Percentiles rank a stretch among this genome's conserved stretches.
phyloP scores from a whole-genome alignment of 495 filamentous ascomycete species.

The Penicillium cataractarum region DNA sequence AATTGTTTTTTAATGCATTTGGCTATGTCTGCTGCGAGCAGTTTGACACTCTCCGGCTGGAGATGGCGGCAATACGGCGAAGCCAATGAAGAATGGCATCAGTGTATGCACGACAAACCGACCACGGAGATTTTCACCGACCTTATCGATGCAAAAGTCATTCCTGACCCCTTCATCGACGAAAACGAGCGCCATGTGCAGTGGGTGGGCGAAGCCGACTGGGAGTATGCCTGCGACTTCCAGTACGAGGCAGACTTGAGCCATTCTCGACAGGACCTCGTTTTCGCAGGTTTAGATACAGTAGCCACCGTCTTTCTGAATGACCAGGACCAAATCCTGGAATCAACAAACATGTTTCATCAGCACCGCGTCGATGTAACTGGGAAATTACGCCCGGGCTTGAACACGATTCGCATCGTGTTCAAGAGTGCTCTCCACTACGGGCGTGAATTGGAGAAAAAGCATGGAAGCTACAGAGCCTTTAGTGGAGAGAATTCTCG shows the following conservation, averaged over 20 bases:
- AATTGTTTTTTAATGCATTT: neutral
- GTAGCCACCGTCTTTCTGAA: neutral
- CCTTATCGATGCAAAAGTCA: constrained; percentile 51
- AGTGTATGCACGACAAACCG: constrained; percentile 13
- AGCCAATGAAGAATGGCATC: constrained; percentile 4
- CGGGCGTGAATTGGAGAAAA: constrained; percentile 40
- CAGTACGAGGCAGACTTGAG: neutral
- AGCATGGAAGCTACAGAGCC: constrained; percentile 43
- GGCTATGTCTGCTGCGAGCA: constrained; percentile 11
- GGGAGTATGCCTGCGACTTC: constrained; percentile 1
- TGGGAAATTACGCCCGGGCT: neutral
- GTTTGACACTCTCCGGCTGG: constrained; percentile 9
- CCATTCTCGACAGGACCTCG: neutral
- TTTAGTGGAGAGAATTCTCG: constrained; percentile 72
- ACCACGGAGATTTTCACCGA: constrained; percentile 67
- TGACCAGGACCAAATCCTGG: neutral
- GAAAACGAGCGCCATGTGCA: constrained; percentile 30
- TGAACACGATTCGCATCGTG: constrained; percentile 33
- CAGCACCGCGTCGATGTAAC: neutral
- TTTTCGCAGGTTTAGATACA: neutral
- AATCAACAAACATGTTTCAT: neutral
- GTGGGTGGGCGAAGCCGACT: neutral
- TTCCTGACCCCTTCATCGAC: constrained; percentile 68
- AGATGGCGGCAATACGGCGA: constrained; percentile 11
- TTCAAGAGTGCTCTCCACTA: constrained; percentile 43